A percentile compares a stretch with the other conserved stretches of the same genome.
Evolutionary conservation across 2,329 filamentous ascomycete genomes (phyloP).

Genomic region (Madurella mycetomatis): DNA sequence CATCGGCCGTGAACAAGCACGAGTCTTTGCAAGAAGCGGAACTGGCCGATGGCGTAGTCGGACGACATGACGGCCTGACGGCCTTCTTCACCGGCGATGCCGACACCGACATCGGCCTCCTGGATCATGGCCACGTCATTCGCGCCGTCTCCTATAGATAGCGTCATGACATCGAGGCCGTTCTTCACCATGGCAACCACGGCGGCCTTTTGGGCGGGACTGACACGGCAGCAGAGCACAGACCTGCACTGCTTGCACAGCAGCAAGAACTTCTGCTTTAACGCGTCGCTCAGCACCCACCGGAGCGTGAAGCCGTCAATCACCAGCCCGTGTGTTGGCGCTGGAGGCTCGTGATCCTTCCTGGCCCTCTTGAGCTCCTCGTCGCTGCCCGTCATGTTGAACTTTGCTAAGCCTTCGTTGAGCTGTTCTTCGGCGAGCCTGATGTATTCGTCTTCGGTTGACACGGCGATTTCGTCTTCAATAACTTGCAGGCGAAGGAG

Average conservation of each 20-base stretch:
- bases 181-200: constrained; percentile 94
- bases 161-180: constrained; percentile 91
- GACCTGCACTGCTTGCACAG: constrained; percentile 97
- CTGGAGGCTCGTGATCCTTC: constrained; percentile 79
- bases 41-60: constrained; percentile 92
- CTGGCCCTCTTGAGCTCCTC: constrained; percentile 76
- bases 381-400: constrained; percentile 77
- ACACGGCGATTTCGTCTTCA: constrained; percentile 59
- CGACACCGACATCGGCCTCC: constrained; percentile 92
- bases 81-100: constrained; percentile 89
- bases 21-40: constrained; percentile 79
- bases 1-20: constrained; percentile 88
- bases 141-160: constrained; percentile 88
- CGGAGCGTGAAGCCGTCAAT: constrained; percentile 94
- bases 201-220: constrained; percentile 93
- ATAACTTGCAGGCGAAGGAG: constrained; percentile 83
- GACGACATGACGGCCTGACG: constrained; percentile 94
- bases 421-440: constrained; percentile 64
- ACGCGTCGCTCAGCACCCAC: constrained; percentile 72
- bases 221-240: constrained; percentile 95
- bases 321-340: constrained; percentile 83
- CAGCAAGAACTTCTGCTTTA: constrained; percentile 89
- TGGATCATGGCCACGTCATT: constrained; percentile 99
- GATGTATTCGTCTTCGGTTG: constrained; percentile 46
- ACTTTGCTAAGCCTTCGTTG: constrained; percentile 66